Evolutionary conservation across 2,329 filamentous ascomycete species (phyloP).

Genomic region (Periglandula ipomoeae): DNA sequence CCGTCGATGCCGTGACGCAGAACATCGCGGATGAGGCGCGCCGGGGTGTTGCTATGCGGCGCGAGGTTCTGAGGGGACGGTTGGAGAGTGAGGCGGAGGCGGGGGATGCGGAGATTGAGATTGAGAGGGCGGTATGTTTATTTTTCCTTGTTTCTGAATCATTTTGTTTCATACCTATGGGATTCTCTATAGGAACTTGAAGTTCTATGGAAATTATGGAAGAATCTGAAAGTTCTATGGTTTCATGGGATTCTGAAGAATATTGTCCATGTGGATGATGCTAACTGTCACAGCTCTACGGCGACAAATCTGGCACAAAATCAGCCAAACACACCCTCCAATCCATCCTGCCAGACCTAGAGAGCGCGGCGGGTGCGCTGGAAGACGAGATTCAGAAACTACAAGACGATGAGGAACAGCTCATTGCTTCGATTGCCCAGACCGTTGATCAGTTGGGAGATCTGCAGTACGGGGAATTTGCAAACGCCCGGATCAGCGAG

Average conservation of each 20-base stretch:
- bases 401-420: slow-evolving; percentile 51
- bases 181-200: too few relatives aligned
- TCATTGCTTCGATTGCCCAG: slow-evolving; percentile 53
- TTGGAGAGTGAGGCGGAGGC: slow-evolving; percentile 42
- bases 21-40: slow-evolving; percentile 59
- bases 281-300: slow-evolving; percentile 61
- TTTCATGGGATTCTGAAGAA: too few relatives aligned
- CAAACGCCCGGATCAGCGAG: slow-evolving; percentile 51
- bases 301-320: slow-evolving; percentile 33
- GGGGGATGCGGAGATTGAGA: slow-evolving; percentile 53
- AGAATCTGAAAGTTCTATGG: background rate
- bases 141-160: background rate
- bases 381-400: slow-evolving; percentile 59
- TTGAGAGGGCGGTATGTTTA: slow-evolving; percentile 45
- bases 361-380: slow-evolving; percentile 54
- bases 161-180: too few relatives aligned
- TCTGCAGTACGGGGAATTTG: slow-evolving; percentile 68
- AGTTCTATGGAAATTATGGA: background rate
- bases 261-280: too few relatives aligned
- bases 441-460: slow-evolving; percentile 70
- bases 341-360: slow-evolving; percentile 60
- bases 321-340: slow-evolving; percentile 49
- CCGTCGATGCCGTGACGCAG: slow-evolving; percentile 56
- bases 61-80: slow-evolving; percentile 45
- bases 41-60: slow-evolving; percentile 47